Base-by-base conservation (phyloP, 2,329 filamentous ascomycete species). In the Beauveria brongniartii region DNA sequence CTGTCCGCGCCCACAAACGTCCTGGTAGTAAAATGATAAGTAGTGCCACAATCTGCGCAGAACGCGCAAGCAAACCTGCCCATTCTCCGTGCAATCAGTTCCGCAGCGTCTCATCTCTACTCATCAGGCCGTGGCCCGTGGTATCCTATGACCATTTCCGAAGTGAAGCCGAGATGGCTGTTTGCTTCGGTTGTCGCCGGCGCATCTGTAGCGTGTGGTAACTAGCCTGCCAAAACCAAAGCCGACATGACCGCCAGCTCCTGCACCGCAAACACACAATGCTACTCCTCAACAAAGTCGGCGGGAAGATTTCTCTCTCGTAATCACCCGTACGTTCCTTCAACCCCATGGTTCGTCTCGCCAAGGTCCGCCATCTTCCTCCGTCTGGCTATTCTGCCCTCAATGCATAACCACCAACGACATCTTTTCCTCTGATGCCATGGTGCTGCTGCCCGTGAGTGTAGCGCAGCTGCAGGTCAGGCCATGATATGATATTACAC, bases 111-210 rank as follows among this genome's bases (percentile, higher is more conserved):
- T 40, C 14, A 43, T 18, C 18, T 20, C 18, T 43, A 16, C 47
- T 20, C n/a, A n/a, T 30, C 20, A n/a, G 28, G 8, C n/a, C 1
- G 18, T 43, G 30, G 20, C 22, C n/a, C 1, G 18, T 43, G 30
- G 20, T 34, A 5, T 28, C 9, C 34, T 5, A 10, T 6, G 12
- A 16, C 5, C 40, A 43, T 28, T 57, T 50, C 55, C 44, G 44
- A 50, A n/a, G 47, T 58, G 46, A 57, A 57, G 7, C 55, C 55
- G 44, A 50, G 22, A 40, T 26, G 46, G 55, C 34, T 41, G 55
- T 51, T 43, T 58, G 34, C 47, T 34, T 59, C 56, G 56, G 56
- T 22, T 59, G 56, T 28, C 40, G 40, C 56, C 56, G 56, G 56
- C 40, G 47, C 28, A 47, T n/a, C 37, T 46, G 18, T 20, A 20